Percentiles rank a stretch among this genome's conserved stretches.
These are phyloP conservation scores for Camellia lanceoleosa DNA, from an alignment of 148 eudicot genomes.

Conservation along the genomic window DNA sequence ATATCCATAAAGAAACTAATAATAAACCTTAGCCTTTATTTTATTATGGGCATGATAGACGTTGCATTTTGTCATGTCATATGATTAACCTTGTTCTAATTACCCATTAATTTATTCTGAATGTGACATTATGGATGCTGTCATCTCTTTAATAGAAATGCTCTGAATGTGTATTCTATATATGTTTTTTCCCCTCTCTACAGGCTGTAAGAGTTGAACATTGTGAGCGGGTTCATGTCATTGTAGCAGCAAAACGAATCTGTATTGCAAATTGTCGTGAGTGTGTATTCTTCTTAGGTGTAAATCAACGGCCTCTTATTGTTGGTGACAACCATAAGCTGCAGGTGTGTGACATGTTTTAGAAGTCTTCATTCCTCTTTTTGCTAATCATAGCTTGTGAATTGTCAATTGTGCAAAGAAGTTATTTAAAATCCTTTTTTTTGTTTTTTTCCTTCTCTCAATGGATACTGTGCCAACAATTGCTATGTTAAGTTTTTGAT, in stretches of 20 bases:
- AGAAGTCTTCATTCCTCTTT: neutral
- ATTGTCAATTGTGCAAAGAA: neutral
- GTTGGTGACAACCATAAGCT: constrained; percentile 98
- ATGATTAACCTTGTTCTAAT: neutral
- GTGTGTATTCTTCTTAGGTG: constrained; percentile 88
- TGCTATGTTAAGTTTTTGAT: neutral
- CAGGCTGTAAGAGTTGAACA: constrained; percentile 97
- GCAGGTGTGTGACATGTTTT: constrained; percentile 46
- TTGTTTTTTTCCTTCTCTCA: neutral
- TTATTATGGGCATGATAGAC: neutral
- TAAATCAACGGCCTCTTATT: constrained; percentile 87
- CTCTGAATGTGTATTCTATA: neutral
- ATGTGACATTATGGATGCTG: neutral
- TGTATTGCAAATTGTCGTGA: constrained; percentile 98
- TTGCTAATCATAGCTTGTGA: neutral
- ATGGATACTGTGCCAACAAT: neutral
- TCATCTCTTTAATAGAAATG: neutral
- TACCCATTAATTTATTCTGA: neutral
- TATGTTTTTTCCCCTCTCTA: neutral
- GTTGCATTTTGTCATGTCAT: constrained; percentile 5
- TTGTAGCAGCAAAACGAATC: constrained; percentile 79
- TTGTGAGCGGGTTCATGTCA: constrained; percentile 96
- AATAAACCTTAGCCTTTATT: neutral
- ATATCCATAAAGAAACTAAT: no score
- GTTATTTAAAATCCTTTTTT: neutral